Evolutionary conservation across 2,329 filamentous ascomycete genomes (phyloP), one percentile per base, ranked within the genome.

Genomic region (Colletotrichum sp.): DNA sequence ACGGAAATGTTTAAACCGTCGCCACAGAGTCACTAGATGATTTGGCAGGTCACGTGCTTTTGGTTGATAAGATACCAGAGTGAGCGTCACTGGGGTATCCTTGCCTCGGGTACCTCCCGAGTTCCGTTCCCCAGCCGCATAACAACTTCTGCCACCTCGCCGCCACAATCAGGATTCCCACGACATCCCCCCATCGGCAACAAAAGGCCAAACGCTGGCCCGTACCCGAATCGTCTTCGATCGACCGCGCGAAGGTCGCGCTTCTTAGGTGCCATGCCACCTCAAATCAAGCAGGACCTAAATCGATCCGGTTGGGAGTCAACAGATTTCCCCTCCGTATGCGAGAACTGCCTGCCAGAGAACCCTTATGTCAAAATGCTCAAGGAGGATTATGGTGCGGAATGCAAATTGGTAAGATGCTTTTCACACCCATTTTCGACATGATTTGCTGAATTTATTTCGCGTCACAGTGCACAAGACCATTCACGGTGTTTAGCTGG

Each of bases 361-460:
- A 99, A 99, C 81, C 96, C 96, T 3, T 99, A 98, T 82, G 97
- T 99, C 59, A 97, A 99, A 86, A 99, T 99, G 96, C 90, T 99
- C 76, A 99, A 99, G 86, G 96, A 99, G 83, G 96, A 99, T 84
- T 93, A 98, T 81, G 97, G 96, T 81, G 95, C 94, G 73, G 94
- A 96, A 86, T 95, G 94, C 90, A 95, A 95, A 88, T 88, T 95
- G 79, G 86, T 87, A 82, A 70, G 83, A 74, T 26, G 66, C 28
- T 6, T 14, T 6, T 13, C 9, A 43, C n/a, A 6, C 3, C 28
- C 30, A 14, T 21, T 48, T 70, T 10, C 52, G 43, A 26, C 14
- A 24, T 14, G 57, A 43, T 57, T 48, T 73, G 85, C 79, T 80
- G 24, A 79, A 43, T 43, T 13, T 30, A 13, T 28, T 60, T 32